These are phyloP conservation scores for Cymbidium sinense DNA, from an alignment of 106 monocot genomes.

Conservation along the genomic window DNA sequence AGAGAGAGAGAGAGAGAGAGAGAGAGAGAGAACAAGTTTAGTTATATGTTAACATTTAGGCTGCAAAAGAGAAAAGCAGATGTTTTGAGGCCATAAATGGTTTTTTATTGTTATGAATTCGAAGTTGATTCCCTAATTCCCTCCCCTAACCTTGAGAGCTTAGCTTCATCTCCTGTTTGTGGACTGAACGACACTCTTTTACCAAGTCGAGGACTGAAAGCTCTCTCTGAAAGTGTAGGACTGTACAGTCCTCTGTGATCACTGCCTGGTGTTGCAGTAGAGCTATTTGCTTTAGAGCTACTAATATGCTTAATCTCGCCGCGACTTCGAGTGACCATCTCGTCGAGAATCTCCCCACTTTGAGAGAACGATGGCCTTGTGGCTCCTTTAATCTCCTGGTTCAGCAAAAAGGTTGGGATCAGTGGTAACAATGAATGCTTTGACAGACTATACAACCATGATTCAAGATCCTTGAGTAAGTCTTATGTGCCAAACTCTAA, in stretches of 20 bases:
- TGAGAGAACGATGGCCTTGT: conserved; percentile 9
- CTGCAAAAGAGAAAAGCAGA: background rate
- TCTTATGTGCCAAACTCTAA: no score
- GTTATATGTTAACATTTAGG: no score
- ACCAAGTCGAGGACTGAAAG: conserved; percentile 18
- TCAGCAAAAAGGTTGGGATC: background rate
- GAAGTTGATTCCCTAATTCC: conserved; percentile 3
- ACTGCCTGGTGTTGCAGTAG: conserved; percentile 8
- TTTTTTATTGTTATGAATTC: background rate
- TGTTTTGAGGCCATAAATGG: background rate
- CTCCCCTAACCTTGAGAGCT: conserved; percentile 13
- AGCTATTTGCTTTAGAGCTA: conserved; percentile 17
- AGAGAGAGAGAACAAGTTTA: no score
- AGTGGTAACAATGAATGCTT: background rate
- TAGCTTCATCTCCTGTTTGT: conserved; percentile 6
- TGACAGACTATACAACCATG: no score
- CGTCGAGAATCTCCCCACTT: conserved; percentile 24
- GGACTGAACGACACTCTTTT: conserved; percentile 16
- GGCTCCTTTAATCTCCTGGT: conserved; percentile 20
- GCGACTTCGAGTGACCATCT: conserved; percentile 20
- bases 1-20: no score
- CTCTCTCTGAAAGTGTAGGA: background rate
- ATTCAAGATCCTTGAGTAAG: no score
- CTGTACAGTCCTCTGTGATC: conserved; percentile 15
- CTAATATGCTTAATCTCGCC: conserved; percentile 21